These are phyloP conservation scores for Chaetomium sp. DNA, from an alignment of 2,329 filamentous ascomycete species.

Conservation along the genomic window DNA sequence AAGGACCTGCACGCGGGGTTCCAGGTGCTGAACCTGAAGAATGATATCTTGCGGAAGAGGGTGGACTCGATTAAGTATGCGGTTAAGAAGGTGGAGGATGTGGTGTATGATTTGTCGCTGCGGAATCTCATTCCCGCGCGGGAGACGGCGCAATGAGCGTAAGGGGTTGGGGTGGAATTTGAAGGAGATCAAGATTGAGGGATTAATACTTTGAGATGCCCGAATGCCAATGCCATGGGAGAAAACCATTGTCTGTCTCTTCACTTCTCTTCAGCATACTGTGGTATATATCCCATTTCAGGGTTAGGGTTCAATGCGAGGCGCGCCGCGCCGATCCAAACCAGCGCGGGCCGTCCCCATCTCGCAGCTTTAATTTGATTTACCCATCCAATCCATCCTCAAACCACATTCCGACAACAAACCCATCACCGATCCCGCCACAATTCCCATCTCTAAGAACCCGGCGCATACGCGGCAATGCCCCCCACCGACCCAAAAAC, in stretches of 20 bases:
- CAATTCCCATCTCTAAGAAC: not conserved
- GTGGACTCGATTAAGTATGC: constrained; percentile 95
- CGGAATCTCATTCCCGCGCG: constrained; percentile 66
- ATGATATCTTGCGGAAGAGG: constrained; percentile 79
- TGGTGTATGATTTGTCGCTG: constrained; percentile 90
- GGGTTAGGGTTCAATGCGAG: constrained; percentile 10
- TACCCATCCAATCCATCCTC: not conserved
- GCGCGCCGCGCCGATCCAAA: constrained; percentile 1
- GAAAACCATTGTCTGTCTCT: no score
- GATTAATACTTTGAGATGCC: not conserved
- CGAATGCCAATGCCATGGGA: no score
- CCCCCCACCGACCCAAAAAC: constrained; percentile 30
- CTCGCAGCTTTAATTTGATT: constrained; percentile 1
- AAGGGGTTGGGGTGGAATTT: not conserved
- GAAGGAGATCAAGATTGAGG: not conserved
- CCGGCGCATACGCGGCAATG: constrained; percentile 16
- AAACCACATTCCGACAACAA: not conserved
- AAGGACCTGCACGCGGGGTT: constrained; percentile 95
- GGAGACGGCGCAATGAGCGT: constrained; percentile 24
- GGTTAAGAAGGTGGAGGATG: constrained; percentile 96
- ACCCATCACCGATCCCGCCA: not conserved
- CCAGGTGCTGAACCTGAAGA: constrained; percentile 95
- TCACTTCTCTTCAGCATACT: not conserved
- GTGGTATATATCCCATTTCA: not conserved
- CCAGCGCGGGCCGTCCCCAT: not conserved